Evolutionary conservation across 2,329 filamentous ascomycete genomes (phyloP).

Genomic region (Colletotrichum sp.): DNA sequence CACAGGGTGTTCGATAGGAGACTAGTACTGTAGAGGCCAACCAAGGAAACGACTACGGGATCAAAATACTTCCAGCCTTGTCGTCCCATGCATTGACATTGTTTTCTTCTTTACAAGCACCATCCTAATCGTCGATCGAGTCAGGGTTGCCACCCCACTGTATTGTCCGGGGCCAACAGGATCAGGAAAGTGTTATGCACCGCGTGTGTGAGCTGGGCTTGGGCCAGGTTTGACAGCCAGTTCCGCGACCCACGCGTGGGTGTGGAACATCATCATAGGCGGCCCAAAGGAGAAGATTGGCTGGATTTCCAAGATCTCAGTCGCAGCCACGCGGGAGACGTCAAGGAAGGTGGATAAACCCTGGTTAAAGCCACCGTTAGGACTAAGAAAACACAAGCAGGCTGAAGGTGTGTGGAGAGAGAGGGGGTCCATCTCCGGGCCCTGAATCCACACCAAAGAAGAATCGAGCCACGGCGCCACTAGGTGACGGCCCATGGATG

Average conservation of each 20-base stretch:
- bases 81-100: not conserved
- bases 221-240: not conserved
- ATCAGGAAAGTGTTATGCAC: constrained; percentile 7
- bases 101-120: not conserved
- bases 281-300: not conserved
- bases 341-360: constrained; percentile 6
- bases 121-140: constrained; percentile 8
- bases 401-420: not conserved
- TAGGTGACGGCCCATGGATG: not conserved
- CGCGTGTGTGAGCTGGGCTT: not conserved
- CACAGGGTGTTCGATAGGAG: not conserved
- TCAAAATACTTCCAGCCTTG: not conserved
- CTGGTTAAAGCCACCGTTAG: not conserved
- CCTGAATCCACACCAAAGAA: not conserved
- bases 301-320: not conserved
- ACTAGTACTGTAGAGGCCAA: not conserved
- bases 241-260: not conserved
- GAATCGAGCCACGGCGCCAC: constrained; percentile 8
- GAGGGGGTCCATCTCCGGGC: not conserved
- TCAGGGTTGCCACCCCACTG: not conserved
- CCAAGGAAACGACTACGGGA: not conserved
- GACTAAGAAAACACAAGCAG: not conserved
- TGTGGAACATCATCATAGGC: not conserved
- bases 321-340: constrained; percentile 10
- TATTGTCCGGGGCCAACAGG: not conserved